Conservation (phyloP, 2,329 filamentous ascomycete species). For the Cercospora beticola region DNA sequence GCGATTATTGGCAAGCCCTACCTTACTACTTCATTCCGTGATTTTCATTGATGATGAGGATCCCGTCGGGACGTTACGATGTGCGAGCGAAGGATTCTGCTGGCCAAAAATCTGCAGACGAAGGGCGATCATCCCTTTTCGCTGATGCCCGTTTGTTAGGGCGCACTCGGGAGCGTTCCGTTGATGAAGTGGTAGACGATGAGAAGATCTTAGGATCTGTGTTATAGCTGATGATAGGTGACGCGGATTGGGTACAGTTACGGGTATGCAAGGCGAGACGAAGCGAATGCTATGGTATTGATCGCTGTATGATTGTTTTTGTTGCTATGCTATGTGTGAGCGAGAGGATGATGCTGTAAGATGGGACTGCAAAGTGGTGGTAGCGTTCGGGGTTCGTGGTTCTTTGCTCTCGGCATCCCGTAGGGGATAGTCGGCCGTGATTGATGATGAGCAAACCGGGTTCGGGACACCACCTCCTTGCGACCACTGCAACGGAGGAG, state of each 20-base stretch:
- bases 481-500: background rate
- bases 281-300: background rate
- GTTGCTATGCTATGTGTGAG: background rate
- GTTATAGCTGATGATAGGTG: background rate
- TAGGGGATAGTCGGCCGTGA: background rate
- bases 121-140: background rate
- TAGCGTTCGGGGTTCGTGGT: background rate
- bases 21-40: background rate
- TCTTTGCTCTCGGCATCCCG: background rate
- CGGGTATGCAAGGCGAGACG: background rate
- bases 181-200: background rate
- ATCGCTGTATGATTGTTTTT: background rate
- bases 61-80: background rate
- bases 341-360: background rate
- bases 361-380: background rate
- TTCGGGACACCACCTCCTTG: background rate
- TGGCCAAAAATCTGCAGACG: background rate
- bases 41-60: background rate
- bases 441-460: background rate
- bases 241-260: background rate
- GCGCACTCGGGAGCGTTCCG: background rate
- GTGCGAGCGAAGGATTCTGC: background rate
- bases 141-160: background rate
- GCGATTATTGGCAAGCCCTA: background rate
- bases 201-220: background rate